A percentile compares a stretch with the other conserved stretches of the same genome.
Evolutionary conservation across 2,329 filamentous ascomycete genomes (phyloP).

Genomic region (Pezicula rhizophila): DNA sequence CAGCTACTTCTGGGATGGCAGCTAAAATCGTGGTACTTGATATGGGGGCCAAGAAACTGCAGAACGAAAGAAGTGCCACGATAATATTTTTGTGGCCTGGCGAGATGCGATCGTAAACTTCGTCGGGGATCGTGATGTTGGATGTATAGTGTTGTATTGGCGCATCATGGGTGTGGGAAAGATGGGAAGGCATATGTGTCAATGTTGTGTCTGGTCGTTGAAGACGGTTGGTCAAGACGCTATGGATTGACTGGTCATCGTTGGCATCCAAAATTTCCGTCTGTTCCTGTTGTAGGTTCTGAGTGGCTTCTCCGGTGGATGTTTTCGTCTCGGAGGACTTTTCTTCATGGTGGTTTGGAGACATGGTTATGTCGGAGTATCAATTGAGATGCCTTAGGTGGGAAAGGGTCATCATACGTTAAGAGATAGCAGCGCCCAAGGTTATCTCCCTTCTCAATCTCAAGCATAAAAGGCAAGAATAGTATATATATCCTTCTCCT

Average conservation of each 20-base stretch:
- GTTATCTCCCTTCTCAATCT: not conserved
- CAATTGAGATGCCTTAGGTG: conserved; percentile 8
- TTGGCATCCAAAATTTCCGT: not conserved
- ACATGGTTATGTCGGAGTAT: conserved; percentile 12
- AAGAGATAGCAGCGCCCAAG: not conserved
- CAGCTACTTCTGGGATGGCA: conserved; percentile 68
- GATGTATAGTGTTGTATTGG: conserved; percentile 23
- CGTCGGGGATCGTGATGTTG: conserved; percentile 32
- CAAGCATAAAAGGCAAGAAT: conserved; percentile 10
- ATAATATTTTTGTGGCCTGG: conserved; percentile 58
- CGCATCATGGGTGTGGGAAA: conserved; percentile 24
- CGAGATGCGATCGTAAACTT: conserved; percentile 60
- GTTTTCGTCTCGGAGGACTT: too few relatives aligned
- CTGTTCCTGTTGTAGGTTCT: too few relatives aligned
- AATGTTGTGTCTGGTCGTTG: conserved; percentile 9
- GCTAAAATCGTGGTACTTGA: conserved; percentile 68
- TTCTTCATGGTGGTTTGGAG: conserved; percentile 15
- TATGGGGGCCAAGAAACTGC: conserved; percentile 69
- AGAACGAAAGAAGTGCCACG: conserved; percentile 64
- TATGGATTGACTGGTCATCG: conserved; percentile 16
- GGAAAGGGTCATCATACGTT: conserved; percentile 8
- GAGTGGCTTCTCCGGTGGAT: too few relatives aligned
- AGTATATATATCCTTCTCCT: not conserved
- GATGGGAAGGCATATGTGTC: conserved; percentile 17
- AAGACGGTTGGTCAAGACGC: conserved; percentile 3